Conservation (phyloP, 23 red algal genomes). For the Cyanidioschyzon merolae region DNA sequence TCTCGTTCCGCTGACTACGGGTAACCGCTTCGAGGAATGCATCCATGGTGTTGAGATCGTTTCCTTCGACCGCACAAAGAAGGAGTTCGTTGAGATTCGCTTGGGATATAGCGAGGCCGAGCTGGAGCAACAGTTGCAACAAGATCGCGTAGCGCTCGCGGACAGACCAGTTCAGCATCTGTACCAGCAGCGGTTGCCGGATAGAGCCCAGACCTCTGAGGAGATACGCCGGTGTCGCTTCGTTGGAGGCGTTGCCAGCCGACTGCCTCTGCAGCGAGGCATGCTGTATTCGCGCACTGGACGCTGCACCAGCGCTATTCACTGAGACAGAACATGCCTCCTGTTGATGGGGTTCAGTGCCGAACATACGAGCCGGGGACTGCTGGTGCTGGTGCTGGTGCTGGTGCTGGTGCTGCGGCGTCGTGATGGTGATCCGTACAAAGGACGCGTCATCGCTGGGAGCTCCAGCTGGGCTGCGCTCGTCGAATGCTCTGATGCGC, state of each 20-base stretch:
- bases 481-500: not conserved
- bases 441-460: not conserved
- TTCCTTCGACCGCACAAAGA: not conserved
- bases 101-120: not conserved
- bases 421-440: not conserved
- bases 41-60: not conserved
- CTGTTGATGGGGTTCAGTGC: not conserved
- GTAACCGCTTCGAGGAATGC: not conserved
- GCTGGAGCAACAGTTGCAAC: not conserved
- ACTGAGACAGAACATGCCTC: not conserved
- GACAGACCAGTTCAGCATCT: not conserved
- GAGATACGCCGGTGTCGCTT: not conserved
- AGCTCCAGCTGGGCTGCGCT: not conserved
- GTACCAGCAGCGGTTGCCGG: not conserved
- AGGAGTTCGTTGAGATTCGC: not conserved
- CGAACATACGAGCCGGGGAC: not conserved
- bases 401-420: not conserved
- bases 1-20: not conserved
- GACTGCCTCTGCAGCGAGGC: not conserved
- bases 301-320: not conserved
- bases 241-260: not conserved
- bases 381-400: no score
- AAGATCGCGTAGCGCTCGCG: not conserved
- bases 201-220: not conserved
- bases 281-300: not conserved